These are phyloP conservation scores for Saccharomycopsis sp. DNA, from an alignment of 805 yeast species.

Conservation along the genomic window DNA sequence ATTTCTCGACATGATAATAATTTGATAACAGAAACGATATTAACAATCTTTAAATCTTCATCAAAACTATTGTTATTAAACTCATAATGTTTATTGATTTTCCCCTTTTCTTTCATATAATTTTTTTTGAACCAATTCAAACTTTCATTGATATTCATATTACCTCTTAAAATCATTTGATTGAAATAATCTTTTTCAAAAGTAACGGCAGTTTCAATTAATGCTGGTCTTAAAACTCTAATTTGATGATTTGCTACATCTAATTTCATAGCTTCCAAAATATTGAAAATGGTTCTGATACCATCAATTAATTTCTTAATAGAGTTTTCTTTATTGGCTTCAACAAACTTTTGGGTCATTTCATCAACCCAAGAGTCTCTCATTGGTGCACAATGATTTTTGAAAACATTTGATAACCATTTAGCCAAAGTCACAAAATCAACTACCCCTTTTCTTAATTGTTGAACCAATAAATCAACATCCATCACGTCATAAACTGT, in stretches of 20 bases:
- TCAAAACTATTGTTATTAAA: slow-evolving; percentile 24
- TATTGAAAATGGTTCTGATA: slow-evolving; percentile 63
- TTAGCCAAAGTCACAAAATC: slow-evolving; percentile 60
- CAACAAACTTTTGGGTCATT: slow-evolving; percentile 43
- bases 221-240: slow-evolving; percentile 69
- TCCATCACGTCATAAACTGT: slow-evolving; percentile 66
- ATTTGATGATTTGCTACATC: slow-evolving; percentile 95
- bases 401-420: slow-evolving; percentile 71
- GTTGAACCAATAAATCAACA: slow-evolving; percentile 66
- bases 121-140: slow-evolving; percentile 49
- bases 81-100: no score
- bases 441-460: slow-evolving; percentile 57
- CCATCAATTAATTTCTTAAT: slow-evolving; percentile 57
- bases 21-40: slow-evolving; percentile 45
- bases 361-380: slow-evolving; percentile 83
- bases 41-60: slow-evolving; percentile 29
- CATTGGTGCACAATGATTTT: slow-evolving; percentile 93
- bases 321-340: slow-evolving; percentile 34
- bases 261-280: slow-evolving; percentile 87
- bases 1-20: slow-evolving; percentile 68
- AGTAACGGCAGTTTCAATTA: slow-evolving; percentile 78
- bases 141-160: slow-evolving; percentile 49
- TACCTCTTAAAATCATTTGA: slow-evolving; percentile 34
- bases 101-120: slow-evolving; percentile 20
- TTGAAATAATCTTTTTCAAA: slow-evolving; percentile 75